Percentiles rank a stretch among this genome's conserved stretches.
Conservation (phyloP, 768 basidiomycete species). For the Boletus bicolor region DNA sequence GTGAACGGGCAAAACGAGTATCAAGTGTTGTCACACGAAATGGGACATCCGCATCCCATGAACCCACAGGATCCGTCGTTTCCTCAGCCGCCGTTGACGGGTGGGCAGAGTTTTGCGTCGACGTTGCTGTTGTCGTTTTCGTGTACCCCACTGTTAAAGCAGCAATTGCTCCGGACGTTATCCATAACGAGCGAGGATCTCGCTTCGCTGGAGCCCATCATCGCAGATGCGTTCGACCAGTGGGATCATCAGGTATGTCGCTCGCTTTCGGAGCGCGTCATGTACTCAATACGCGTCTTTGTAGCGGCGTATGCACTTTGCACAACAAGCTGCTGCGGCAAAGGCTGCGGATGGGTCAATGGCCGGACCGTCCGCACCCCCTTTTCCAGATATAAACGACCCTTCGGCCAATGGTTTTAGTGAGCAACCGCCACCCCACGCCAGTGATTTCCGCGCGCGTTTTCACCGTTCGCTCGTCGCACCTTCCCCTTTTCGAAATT, state of each 20-base stretch:
- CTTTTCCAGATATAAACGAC: conserved; percentile 35
- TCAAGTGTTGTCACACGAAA: conserved; percentile 36
- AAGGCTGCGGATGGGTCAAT: conserved; percentile 31
- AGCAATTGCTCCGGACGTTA: conserved; percentile 67
- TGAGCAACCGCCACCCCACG: conserved; percentile 31
- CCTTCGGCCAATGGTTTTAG: conserved; percentile 26
- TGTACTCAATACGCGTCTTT: neutral
- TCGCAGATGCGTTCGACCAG: conserved; percentile 82
- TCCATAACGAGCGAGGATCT: conserved; percentile 79
- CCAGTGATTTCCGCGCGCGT: conserved; percentile 61
- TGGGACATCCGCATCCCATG: conserved; percentile 31
- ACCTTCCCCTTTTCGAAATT: conserved; percentile 55
- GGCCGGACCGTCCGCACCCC: conserved; percentile 25
- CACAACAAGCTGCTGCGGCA: conserved; percentile 33
- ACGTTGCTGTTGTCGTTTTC: conserved; percentile 75
- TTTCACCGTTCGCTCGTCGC: conserved; percentile 60
- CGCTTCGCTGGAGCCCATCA: conserved; percentile 70
- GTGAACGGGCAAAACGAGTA: conserved; percentile 45
- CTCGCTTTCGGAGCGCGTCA: neutral
- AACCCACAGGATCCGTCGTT: conserved; percentile 59
- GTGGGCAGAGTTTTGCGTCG: conserved; percentile 78
- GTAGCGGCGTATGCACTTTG: conserved; percentile 49
- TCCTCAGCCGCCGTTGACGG: conserved; percentile 47
- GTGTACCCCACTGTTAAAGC: conserved; percentile 69
- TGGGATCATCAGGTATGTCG: conserved; percentile 74